Evolutionary conservation across 352 stramenopile species (phyloP).

Genomic region (Elongisporangium undulatum): DNA sequence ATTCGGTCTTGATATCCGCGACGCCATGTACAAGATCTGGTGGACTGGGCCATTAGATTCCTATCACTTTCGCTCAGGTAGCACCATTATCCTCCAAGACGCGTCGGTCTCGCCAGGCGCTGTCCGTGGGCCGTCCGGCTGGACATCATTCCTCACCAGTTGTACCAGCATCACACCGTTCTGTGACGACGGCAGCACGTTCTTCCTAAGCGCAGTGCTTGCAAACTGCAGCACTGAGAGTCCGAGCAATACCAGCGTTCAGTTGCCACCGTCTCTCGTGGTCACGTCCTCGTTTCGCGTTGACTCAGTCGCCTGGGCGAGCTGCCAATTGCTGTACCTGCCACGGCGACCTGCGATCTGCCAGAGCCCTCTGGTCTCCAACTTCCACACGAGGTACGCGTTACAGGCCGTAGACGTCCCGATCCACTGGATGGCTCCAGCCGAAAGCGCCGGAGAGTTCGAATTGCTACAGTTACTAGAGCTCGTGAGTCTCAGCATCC

Average conservation of each 20-base stretch:
- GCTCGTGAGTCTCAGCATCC: conserved; percentile 5
- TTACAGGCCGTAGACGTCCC: not conserved
- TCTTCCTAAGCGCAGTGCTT: conserved; percentile 28
- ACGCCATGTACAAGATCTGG: conserved; percentile 25
- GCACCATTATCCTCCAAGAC: conserved; percentile 13
- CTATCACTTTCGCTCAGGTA: conserved; percentile 24
- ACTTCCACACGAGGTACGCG: conserved; percentile 3
- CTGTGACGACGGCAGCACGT: conserved; percentile 7
- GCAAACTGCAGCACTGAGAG: conserved; percentile 11
- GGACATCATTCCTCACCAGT: conserved; percentile 27
- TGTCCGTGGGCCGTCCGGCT: conserved; percentile 15
- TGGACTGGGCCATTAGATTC: conserved; percentile 33
- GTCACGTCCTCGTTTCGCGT: not conserved
- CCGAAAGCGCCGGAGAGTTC: conserved; percentile 1
- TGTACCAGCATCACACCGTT: conserved; percentile 25
- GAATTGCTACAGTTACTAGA: conserved; percentile 3
- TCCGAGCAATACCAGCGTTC: not conserved
- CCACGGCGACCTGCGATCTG: not conserved
- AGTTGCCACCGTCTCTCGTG: not conserved
- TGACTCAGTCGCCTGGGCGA: conserved; percentile 9
- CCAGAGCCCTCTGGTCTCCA: conserved; percentile 2
- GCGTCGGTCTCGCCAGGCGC: conserved; percentile 13
- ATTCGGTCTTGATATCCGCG: conserved; percentile 27
- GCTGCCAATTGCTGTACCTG: conserved; percentile 8
- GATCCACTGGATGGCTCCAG: conserved; percentile 5